Percentiles rank a stretch among this genome's conserved stretches.
phyloP scores from a whole-genome alignment of 2,329 filamentous ascomycete genomes.

The Aspergillus uvarum region DNA sequence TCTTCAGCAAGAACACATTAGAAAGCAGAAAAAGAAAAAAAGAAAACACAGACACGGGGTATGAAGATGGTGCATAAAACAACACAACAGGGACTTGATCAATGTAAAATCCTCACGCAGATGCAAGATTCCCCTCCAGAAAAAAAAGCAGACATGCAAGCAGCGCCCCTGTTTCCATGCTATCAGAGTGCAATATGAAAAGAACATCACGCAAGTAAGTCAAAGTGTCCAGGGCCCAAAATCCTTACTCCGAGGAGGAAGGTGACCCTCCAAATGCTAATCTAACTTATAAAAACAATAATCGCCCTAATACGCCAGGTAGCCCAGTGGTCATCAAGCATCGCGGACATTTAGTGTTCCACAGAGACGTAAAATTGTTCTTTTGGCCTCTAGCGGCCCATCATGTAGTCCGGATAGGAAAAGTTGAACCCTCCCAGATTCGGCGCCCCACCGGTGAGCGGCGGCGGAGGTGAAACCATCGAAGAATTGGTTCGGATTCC shows the following conservation, averaged over 20 bases:
- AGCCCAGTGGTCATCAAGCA: slow-evolving; percentile 45
- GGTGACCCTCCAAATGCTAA: slow-evolving; percentile 43
- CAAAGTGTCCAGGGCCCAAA: slow-evolving; percentile 33
- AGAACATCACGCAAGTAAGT: slow-evolving; percentile 23
- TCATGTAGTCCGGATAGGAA: slow-evolving; percentile 50
- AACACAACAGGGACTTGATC: slow-evolving; percentile 16
- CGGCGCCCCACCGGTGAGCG: slow-evolving; percentile 29
- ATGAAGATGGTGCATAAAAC: slow-evolving; percentile 31
- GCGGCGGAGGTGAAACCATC: slow-evolving; percentile 32
- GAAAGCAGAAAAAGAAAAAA: slow-evolving; percentile 5
- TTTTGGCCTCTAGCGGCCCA: slow-evolving; percentile 39
- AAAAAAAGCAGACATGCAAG: slow-evolving; percentile 26
- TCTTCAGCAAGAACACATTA: slow-evolving; percentile 14
- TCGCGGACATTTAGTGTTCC: slow-evolving; percentile 43
- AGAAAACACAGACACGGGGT: slow-evolving; percentile 30
- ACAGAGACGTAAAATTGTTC: slow-evolving; percentile 26
- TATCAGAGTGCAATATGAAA: slow-evolving; percentile 24
- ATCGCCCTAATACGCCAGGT: slow-evolving; percentile 41
- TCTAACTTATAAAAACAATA: slow-evolving; percentile 40
- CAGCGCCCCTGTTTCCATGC: slow-evolving; percentile 36
- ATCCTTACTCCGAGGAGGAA: slow-evolving; percentile 38
- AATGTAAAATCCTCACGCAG: slow-evolving; percentile 20
- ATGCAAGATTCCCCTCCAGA: slow-evolving; percentile 33
- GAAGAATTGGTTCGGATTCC: slow-evolving; percentile 38
- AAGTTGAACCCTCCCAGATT: slow-evolving; percentile 38